These are phyloP conservation scores for Diddensiella caesifluorescens DNA, from an alignment of 805 yeast species.

Conservation along the genomic window DNA sequence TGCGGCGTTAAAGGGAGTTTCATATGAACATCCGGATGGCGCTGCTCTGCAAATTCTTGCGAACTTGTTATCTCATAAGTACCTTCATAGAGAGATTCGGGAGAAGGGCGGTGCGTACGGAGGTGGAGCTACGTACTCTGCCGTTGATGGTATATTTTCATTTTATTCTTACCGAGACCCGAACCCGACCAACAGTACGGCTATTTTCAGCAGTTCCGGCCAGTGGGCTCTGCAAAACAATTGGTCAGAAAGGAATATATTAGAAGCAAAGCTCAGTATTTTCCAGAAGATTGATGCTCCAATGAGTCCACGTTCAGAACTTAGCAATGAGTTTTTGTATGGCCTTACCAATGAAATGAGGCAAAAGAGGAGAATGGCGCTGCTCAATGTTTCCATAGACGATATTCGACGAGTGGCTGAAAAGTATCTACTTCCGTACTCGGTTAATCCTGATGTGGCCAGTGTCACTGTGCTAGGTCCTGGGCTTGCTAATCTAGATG, in stretches of 20 bases:
- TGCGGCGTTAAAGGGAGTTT: slow-evolving; percentile 57
- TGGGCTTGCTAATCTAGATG: slow-evolving; percentile 3
- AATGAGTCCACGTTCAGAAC: slow-evolving; percentile 71
- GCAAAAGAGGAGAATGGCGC: slow-evolving; percentile 69
- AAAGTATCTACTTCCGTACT: slow-evolving; percentile 44
- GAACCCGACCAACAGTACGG: slow-evolving; percentile 63
- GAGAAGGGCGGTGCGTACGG: slow-evolving; percentile 99
- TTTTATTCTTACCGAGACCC: slow-evolving; percentile 95
- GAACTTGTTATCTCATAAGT: slow-evolving; percentile 72
- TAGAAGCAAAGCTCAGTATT: slow-evolving; percentile 84
- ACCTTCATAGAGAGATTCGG: slow-evolving; percentile 81
- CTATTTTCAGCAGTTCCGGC: slow-evolving; percentile 51
- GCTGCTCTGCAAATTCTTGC: slow-evolving; percentile 81
- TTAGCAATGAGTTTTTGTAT: slow-evolving; percentile 56
- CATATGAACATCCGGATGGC: slow-evolving; percentile 66
- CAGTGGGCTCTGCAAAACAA: slow-evolving; percentile 42
- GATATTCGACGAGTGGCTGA: slow-evolving; percentile 66
- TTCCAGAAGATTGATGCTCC: slow-evolving; percentile 95
- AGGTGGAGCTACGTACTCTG: slow-evolving; percentile 84
- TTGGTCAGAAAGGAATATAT: slow-evolving; percentile 63
- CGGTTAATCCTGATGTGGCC: slow-evolving; percentile 6
- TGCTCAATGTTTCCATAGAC: slow-evolving; percentile 57
- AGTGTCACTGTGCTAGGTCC: slow-evolving; percentile 19
- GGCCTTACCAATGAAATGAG: slow-evolving; percentile 74
- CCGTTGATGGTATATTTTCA: slow-evolving; percentile 71